Conservation (phyloP, 345 rosid genomes). For the Kandelia obovata region DNA sequence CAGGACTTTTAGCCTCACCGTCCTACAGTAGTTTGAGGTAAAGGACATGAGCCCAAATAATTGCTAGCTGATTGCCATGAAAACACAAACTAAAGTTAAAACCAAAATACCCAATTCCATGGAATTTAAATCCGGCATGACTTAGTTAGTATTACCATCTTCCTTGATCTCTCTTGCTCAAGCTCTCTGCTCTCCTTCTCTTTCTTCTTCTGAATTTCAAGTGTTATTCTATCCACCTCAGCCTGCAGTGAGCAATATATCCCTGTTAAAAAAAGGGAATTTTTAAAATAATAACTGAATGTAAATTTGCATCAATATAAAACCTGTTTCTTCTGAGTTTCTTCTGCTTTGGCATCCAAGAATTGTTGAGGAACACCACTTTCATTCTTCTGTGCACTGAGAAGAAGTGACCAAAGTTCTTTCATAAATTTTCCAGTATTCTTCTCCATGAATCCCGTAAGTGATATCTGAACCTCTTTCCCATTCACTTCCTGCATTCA, state of each 20-base stretch:
- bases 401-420: constrained; percentile 92
- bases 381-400: constrained; percentile 81
- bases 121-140: constrained; percentile 62
- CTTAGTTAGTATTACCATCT: constrained; percentile 71
- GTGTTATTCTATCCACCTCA: constrained; percentile 52
- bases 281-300: neutral
- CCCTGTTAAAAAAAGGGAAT: constrained; percentile 12
- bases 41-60: constrained; percentile 99
- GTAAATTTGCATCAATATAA: constrained; percentile 9
- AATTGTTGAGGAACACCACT: constrained; percentile 94
- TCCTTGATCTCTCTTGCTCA: constrained; percentile 47
- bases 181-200: constrained; percentile 57
- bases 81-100: constrained; percentile 74
- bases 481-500: constrained; percentile 72
- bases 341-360: constrained; percentile 84
- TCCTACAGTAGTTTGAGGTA: constrained; percentile 99
- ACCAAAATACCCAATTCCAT: constrained; percentile 40
- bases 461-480: constrained; percentile 77
- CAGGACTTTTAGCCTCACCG: constrained; percentile 43
- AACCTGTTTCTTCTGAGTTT: constrained; percentile 72
- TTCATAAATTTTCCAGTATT: constrained; percentile 94
- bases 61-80: constrained; percentile 90
- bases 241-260: constrained; percentile 42
- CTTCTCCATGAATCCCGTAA: constrained; percentile 99
- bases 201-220: constrained; percentile 62